Percentiles rank a stretch among this genome's conserved stretches.
phyloP scores from a whole-genome alignment of 2,329 filamentous ascomycete species.

The Leptographium galeiforme region DNA sequence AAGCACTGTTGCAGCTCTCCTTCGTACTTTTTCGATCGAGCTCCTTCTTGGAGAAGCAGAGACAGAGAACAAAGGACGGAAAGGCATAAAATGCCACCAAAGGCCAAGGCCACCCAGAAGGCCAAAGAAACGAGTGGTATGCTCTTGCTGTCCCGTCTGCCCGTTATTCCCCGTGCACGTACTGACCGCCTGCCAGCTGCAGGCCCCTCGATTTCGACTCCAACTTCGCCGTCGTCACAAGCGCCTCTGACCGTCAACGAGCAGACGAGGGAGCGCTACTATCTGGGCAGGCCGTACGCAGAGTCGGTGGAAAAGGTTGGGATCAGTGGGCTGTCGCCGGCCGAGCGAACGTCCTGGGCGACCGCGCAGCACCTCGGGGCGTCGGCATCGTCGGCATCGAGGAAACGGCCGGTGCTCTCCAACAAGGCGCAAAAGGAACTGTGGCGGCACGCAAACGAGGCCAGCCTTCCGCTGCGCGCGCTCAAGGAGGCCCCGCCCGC shows the following conservation, averaged over 20 bases:
- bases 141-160: background rate
- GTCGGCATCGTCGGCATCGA: conserved; percentile 23
- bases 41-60: background rate
- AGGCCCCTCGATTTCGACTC: conserved; percentile 3
- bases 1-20: background rate
- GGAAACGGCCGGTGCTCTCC: conserved; percentile 11
- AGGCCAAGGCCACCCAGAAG: conserved; percentile 16
- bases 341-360: conserved; percentile 35
- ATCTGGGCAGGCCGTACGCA: conserved; percentile 36
- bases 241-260: conserved; percentile 32
- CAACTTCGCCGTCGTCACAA: conserved; percentile 16
- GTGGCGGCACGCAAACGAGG: conserved; percentile 43
- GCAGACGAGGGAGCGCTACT: conserved; percentile 31
- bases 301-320: conserved; percentile 30
- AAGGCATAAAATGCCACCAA: conserved; percentile 19
- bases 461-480: conserved; percentile 33
- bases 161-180: background rate
- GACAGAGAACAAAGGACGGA: background rate
- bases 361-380: conserved; percentile 32
- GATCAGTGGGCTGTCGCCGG: conserved; percentile 28
- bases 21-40: no score
- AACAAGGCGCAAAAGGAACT: conserved; percentile 41
- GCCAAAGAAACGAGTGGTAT: conserved; percentile 17
- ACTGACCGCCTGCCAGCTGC: background rate
- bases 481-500: conserved; percentile 12